Base-by-base conservation (phyloP, 495 filamentous ascomycete genomes). In the Lepidopterella palustris region DNA sequence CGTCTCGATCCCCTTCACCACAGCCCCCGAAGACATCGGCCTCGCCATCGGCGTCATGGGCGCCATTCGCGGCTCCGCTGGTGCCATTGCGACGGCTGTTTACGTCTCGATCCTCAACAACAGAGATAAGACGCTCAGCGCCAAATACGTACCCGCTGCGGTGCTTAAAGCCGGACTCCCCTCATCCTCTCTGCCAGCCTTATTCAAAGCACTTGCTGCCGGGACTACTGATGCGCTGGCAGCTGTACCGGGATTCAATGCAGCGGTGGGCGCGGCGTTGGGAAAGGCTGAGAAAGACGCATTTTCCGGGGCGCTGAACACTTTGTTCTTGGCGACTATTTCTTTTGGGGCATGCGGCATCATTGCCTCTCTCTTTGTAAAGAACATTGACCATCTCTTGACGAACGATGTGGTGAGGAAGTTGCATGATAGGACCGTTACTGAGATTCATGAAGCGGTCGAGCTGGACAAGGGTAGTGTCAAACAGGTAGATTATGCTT, bases 101-200 rank as follows among this genome's bases (percentile, higher is more conserved):
- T 80, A 80, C 64, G 73, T 74, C 61, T 73, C 72, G 24, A 77
- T 81, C 49, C 70, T 79, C 9, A 66, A 63, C 11, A 79, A 76
- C 67, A 73, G 74, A 26, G 61, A 78, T 15, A 62, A 69, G 32
- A 51, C 50, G 5, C 73, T 72, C 48, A 57, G 78, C 0, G 75
- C 77, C n/a, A 45, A 63, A 3, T 73, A 73, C 54, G 71, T 79
- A 24, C 62, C 71, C 3, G 67, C 71, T 5, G 78, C 74, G 11
- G 77, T 73, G 0, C 35, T 74, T 0, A 60, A 64, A 10, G 75
- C 77, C 18, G 79, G 80, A 10, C 70, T 81, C 1, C 74, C 79
- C 1, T 55, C 62, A 15, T 69, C 71, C 15, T 70, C 73, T 9
- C 59, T 81, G 26, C 65, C 71, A 2, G 69, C 68, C 5, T 71